phyloP scores from a whole-genome alignment of 352 stramenopile species.

The Globisporangium barbulae region DNA sequence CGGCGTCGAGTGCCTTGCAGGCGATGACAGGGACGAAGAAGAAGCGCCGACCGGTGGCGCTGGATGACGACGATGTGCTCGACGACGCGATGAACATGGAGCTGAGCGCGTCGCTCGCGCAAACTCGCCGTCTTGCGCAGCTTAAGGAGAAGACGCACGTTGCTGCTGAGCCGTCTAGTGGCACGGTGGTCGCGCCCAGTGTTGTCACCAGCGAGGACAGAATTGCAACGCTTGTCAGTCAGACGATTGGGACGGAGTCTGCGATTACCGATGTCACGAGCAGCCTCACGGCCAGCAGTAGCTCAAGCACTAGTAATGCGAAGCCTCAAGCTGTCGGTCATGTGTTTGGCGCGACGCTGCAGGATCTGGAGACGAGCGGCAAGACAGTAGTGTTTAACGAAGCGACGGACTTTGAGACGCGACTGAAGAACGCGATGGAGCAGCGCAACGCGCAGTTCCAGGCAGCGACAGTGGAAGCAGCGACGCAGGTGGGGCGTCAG shows the following conservation, averaged over 20 bases:
- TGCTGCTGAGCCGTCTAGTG: neutral
- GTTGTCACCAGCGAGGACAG: constrained; percentile 42
- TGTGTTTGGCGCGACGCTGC: constrained; percentile 48
- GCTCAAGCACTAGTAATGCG: neutral
- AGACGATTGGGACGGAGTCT: constrained; percentile 31
- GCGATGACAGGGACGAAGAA: constrained; percentile 31
- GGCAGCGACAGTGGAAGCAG: constrained; percentile 18
- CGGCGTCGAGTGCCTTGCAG: constrained; percentile 40
- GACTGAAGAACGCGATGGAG: constrained; percentile 73
- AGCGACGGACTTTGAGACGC: constrained; percentile 80
- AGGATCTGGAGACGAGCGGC: constrained; percentile 18
- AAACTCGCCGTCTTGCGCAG: constrained; percentile 54
- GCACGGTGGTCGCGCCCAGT: neutral
- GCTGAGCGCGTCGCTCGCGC: constrained; percentile 69
- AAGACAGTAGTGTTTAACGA: constrained; percentile 82
- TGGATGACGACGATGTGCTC: constrained; percentile 32
- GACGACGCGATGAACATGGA: constrained; percentile 70
- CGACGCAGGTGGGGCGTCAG: neutral
- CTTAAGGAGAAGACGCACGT: constrained; percentile 22
- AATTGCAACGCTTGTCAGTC: constrained; percentile 53
- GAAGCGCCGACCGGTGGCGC: constrained; percentile 27
- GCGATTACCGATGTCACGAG: constrained; percentile 16
- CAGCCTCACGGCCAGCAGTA: constrained; percentile 12
- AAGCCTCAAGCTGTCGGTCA: constrained; percentile 18
- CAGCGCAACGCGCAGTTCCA: constrained; percentile 58